A percentile compares a stretch with the other conserved stretches of the same genome.
phyloP scores from a whole-genome alignment of 2,329 filamentous ascomycete genomes.

The Phialophora chinensis region DNA sequence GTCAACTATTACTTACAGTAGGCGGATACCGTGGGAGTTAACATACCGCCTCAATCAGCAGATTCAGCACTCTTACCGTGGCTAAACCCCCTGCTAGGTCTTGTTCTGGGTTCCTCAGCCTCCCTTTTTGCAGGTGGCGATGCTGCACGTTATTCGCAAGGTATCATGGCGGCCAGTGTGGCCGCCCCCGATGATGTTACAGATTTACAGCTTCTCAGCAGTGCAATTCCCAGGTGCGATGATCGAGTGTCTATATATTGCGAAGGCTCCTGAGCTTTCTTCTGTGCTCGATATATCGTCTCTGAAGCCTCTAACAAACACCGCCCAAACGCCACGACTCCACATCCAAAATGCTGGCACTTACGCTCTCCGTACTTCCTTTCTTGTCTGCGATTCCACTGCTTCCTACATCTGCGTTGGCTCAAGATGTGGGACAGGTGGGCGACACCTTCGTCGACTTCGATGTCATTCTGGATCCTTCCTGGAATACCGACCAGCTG shows the following conservation, averaged over 20 bases:
- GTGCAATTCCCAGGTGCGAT: too few relatives aligned
- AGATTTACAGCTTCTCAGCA: background rate
- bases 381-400: background rate
- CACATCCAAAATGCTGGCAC: background rate
- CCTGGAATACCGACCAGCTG: background rate
- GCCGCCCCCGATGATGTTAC: background rate
- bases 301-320: too few relatives aligned
- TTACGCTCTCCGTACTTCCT: background rate
- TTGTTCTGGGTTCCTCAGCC: background rate
- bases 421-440: background rate
- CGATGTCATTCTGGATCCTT: slow-evolving; percentile 1
- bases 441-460: slow-evolving; percentile 1
- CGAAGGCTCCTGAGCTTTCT: background rate
- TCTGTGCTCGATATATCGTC: background rate
- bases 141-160: background rate
- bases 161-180: background rate
- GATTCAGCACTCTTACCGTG: too few relatives aligned
- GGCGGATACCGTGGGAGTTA: too few relatives aligned
- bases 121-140: background rate
- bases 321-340: background rate
- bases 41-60: too few relatives aligned
- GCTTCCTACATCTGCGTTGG: background rate
- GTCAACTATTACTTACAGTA: too few relatives aligned
- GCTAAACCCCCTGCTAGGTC: background rate
- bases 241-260: background rate